Evolutionary conservation across 179 eudicot genomes (phyloP).

Genomic region (Kewa caespitosa): DNA sequence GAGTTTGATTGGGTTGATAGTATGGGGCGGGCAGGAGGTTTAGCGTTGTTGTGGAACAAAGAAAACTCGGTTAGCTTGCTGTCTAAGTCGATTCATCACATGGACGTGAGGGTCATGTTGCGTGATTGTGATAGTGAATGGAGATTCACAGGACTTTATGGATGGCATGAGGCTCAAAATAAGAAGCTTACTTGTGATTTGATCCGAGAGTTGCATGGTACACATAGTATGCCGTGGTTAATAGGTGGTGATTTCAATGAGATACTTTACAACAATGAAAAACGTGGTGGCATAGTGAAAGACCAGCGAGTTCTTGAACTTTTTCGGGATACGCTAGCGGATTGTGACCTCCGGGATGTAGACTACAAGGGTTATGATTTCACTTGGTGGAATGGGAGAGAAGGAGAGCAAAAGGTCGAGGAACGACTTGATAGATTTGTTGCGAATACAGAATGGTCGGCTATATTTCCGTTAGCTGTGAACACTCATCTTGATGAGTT

Average conservation of each 20-base stretch:
- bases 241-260: neutral
- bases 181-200: neutral
- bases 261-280: neutral
- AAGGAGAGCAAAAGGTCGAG: neutral
- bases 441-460: neutral
- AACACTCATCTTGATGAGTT: neutral
- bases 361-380: neutral
- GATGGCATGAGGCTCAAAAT: neutral
- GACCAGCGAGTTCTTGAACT: neutral
- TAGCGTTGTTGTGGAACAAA: neutral
- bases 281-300: neutral
- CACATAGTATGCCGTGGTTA: neutral
- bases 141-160: slow-evolving; percentile 3
- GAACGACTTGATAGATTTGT: neutral
- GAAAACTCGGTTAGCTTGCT: neutral
- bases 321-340: neutral
- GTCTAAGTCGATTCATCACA: neutral
- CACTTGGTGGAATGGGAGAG: neutral
- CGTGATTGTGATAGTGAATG: neutral
- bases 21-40: neutral
- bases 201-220: neutral
- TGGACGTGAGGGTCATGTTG: neutral
- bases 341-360: neutral
- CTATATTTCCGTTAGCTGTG: neutral
- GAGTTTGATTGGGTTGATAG: neutral